Base-by-base conservation (phyloP, 352 stramenopile species). In the Phytopythium kandeliae region DNA sequence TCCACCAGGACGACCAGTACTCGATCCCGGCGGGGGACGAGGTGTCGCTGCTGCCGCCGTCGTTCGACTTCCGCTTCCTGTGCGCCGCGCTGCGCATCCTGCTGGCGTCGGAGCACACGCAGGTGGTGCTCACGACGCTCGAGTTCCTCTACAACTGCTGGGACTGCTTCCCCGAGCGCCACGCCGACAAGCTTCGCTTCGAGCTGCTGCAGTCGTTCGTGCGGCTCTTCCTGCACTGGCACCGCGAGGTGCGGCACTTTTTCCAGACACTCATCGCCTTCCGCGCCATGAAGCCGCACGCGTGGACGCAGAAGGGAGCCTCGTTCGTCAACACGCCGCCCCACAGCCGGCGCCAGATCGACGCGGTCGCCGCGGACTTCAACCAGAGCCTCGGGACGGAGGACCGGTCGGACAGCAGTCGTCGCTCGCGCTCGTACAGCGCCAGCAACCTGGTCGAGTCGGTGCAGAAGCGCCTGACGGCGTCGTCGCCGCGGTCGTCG, bases 71-170 rank as follows among this genome's bases (percentile, higher is more conserved):
- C 49, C 74, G 85, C 1, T 95, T 95, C 47, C 46, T 95, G 37
- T 93, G 83, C 22, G 63, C 82, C 11, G 85, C 85, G 0, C 58
- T 95, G 2, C 78, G 84, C 28, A 92, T 95, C 55, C 57, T 95
- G 11, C 51, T 95, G 48, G 66, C 79, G 6, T 92, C 82, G 1
- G 85, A 95, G 45, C 85, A 95, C 54, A 93, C 83, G 0, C 85
- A 95, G 35, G 84, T 95, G 12, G 78, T 92, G 12, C 57, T 95
- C 21, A 93, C 85, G 17, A 95, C 85, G 0, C 57, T 95, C 30
- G 85, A 95, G 52, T 92, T 95, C 48, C 54, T 95, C 26, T 95
- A 95, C 65, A 95, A 95, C 33, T 91, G 81, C 46, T 95, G 85
- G 85, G 85, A 95, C 58, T 92, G 80, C 53, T 95, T 95, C 26